Conservation (phyloP, 2,329 filamentous ascomycete genomes). For the Calonectria pteridis region DNA sequence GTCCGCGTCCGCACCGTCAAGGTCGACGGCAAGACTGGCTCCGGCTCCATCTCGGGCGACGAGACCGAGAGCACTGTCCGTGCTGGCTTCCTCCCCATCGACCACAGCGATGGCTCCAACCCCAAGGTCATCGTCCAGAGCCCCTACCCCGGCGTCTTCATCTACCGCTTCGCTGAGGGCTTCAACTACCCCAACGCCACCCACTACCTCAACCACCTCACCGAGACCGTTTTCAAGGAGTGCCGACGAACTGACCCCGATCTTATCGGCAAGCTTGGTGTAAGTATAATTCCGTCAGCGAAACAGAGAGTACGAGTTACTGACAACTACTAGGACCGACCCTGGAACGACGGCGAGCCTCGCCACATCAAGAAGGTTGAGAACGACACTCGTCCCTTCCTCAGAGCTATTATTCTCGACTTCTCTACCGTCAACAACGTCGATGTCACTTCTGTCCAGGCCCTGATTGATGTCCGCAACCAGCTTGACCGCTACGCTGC, state of each 20-base stretch:
- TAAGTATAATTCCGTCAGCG: slow-evolving; percentile 45
- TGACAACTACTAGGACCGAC: slow-evolving; percentile 56
- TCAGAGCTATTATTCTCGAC: slow-evolving; percentile 69
- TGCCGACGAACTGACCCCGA: slow-evolving; percentile 60
- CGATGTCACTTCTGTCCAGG: slow-evolving; percentile 68
- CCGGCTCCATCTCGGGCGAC: slow-evolving; percentile 40
- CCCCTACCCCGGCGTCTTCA: slow-evolving; percentile 66
- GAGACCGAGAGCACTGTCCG: slow-evolving; percentile 50
- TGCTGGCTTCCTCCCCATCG: slow-evolving; percentile 60
- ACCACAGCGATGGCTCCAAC: slow-evolving; percentile 65
- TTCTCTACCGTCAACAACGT: slow-evolving; percentile 67
- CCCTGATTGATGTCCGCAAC: slow-evolving; percentile 66
- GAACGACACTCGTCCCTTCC: slow-evolving; percentile 59
- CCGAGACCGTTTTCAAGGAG: slow-evolving; percentile 58
- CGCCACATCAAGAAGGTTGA: slow-evolving; percentile 48
- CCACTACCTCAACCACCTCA: slow-evolving; percentile 63
- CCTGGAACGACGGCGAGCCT: slow-evolving; percentile 68
- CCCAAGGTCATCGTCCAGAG: slow-evolving; percentile 58
- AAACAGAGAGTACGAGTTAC: neutral
- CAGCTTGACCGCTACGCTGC: slow-evolving; percentile 65
- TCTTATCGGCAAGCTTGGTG: slow-evolving; percentile 60
- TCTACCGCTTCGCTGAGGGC: slow-evolving; percentile 67
- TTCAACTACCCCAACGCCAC: slow-evolving; percentile 69
- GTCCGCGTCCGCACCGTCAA: slow-evolving; percentile 88
- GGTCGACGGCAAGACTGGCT: slow-evolving; percentile 72